Evolutionary conservation across 208 protist species (phyloP).

Genomic region (Trypanosoma melophagium): DNA sequence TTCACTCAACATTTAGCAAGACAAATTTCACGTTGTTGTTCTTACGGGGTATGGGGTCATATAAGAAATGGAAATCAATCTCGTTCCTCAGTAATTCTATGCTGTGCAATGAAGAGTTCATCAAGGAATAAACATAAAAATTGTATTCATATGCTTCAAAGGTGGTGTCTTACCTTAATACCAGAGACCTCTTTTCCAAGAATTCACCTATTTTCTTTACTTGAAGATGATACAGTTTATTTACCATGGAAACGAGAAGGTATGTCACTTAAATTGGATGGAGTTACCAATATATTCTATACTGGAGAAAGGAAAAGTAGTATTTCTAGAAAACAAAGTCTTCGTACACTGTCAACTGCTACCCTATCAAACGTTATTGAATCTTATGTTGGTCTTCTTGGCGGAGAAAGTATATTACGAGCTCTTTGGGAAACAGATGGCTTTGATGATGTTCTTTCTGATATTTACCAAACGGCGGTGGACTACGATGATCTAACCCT

Average conservation of each 20-base stretch:
- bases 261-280: slow-evolving; percentile 14
- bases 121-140: not conserved
- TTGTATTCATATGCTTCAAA: slow-evolving; percentile 12
- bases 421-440: slow-evolving; percentile 2
- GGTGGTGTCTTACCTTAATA: slow-evolving; percentile 15
- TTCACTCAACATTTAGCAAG: slow-evolving; percentile 13
- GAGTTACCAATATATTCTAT: not conserved
- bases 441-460: not conserved
- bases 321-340: not conserved
- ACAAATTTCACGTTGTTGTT: slow-evolving; percentile 7
- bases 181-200: slow-evolving; percentile 3
- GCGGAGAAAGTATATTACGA: not conserved
- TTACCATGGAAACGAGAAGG: slow-evolving; percentile 26
- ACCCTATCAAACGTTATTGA: slow-evolving; percentile 25
- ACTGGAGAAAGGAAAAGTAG: not conserved
- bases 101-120: not conserved
- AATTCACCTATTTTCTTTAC: slow-evolving; percentile 14
- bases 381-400: slow-evolving; percentile 22
- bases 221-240: slow-evolving; percentile 9
- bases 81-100: slow-evolving; percentile 21
- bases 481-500: slow-evolving; percentile 23
- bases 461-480: not conserved
- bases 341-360: not conserved
- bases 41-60: slow-evolving; percentile 17
- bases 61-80: not conserved